Evolutionary conservation across 805 yeast genomes (phyloP), one percentile per base, ranked within the genome.

Genomic region (Wickerhamomyces chaumierensis): DNA sequence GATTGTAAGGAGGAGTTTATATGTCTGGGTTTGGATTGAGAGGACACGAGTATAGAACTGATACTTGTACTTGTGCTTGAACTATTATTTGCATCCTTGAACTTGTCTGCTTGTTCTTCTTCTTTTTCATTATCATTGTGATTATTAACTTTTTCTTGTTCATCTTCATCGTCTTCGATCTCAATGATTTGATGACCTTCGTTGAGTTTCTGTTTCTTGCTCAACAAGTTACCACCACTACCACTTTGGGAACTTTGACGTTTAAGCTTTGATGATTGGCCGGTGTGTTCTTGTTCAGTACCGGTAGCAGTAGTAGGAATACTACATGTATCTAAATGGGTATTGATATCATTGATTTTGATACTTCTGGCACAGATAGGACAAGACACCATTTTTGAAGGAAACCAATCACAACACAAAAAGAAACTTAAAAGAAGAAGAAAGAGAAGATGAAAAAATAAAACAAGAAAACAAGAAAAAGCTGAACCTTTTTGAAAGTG

Each of bases 311-410:
- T n/a, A n/a, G n/a, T n/a, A n/a, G n/a, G n/a, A n/a, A n/a, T n/a
- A n/a, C n/a, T n/a, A 40, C 57, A 52, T 12, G 36, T 28, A 28
- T 52, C 57, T 23, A 52, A 28, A 27, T 52, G 57, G 19, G 42
- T 36, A 34, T 52, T 52, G 28, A 52, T 52, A 32, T 37, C 38
- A 1, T 41, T 39, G 18, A 52, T 35, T 3, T 46, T 18, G 5
- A 52, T 41, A 0, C 36, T 14, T 15, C 41, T 41, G 0, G 48
- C 51, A 39, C 57, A 52, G 3, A 52, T 49, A 1, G 57, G 57
- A 42, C 57, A 52, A 18, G 27, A 38, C 3, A 52, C 57, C 56
- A 52, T 52, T 6, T 5, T 35, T 16, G 16, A n/a, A n/a, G n/a
- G n/a, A n/a, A n/a, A n/a, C n/a, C n/a, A n/a, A n/a, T n/a, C n/a